Percentiles rank a stretch among this genome's conserved stretches.
These are phyloP conservation scores for Epichloe glyceriae DNA, from an alignment of 2,329 filamentous ascomycete genomes.

Conservation along the genomic window DNA sequence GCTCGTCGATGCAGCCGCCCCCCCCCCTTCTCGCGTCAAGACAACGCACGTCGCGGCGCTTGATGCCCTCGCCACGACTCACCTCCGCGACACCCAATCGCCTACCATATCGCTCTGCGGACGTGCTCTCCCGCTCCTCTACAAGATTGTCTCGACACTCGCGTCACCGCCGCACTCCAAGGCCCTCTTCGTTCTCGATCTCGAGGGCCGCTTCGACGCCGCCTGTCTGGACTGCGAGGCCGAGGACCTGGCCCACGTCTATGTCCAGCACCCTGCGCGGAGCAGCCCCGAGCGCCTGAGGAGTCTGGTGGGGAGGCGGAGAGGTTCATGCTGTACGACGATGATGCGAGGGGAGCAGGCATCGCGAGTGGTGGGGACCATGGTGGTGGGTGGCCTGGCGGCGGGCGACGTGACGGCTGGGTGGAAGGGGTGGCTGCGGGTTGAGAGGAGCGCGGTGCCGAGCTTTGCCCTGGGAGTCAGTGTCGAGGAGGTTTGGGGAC, in stretches of 20 bases:
- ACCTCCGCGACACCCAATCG: constrained; percentile 35
- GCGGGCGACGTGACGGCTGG: constrained; percentile 20
- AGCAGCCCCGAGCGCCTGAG: constrained; percentile 15
- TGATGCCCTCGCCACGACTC: constrained; percentile 30
- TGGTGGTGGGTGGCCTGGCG: constrained; percentile 33
- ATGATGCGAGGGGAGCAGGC: constrained; percentile 25
- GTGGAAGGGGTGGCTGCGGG: constrained; percentile 39
- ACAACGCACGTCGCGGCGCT: constrained; percentile 31
- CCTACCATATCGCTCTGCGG: constrained; percentile 37
- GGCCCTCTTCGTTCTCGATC: constrained; percentile 41
- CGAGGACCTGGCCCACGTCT: constrained; percentile 34
- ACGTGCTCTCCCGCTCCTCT: constrained; percentile 40
- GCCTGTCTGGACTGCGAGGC: constrained; percentile 27
- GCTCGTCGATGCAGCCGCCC: neutral
- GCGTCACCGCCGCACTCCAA: constrained; percentile 34
- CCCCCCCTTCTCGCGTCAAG: constrained; percentile 10
- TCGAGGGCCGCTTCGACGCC: constrained; percentile 41
- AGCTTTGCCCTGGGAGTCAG: constrained; percentile 27
- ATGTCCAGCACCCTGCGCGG: constrained; percentile 32
- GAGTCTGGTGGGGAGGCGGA: constrained; percentile 28
- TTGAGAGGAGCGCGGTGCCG: constrained; percentile 30
- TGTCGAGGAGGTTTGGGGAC: constrained; percentile 31
- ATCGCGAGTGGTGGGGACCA: constrained; percentile 43
- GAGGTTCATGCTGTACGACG: constrained; percentile 37
- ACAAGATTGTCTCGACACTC: constrained; percentile 39